These are phyloP conservation scores for Pecoramyces ruminantium DNA, from an alignment of 192 early-diverging fungal species.

Conservation along the genomic window DNA sequence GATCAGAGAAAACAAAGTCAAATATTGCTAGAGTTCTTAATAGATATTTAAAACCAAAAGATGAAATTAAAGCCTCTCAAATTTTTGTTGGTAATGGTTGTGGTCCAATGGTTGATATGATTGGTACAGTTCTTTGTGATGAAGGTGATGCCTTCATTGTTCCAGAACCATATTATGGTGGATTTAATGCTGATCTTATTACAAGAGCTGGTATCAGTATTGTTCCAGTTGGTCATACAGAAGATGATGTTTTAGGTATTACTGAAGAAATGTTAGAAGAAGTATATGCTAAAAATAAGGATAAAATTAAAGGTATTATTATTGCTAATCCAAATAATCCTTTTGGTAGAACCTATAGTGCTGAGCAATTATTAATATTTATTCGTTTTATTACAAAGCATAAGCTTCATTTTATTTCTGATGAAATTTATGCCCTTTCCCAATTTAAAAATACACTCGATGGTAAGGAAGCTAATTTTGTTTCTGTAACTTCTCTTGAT, in stretches of 20 bases:
- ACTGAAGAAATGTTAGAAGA: slow-evolving; percentile 23
- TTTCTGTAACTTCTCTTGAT: slow-evolving; percentile 34
- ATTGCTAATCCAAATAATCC: slow-evolving; percentile 64
- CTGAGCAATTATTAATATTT: slow-evolving; percentile 24
- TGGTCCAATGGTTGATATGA: slow-evolving; percentile 39
- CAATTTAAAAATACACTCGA: slow-evolving; percentile 16
- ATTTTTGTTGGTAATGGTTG: slow-evolving; percentile 51
- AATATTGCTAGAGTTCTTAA: slow-evolving; percentile 48
- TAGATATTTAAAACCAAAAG: slow-evolving; percentile 30
- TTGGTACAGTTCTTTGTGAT: slow-evolving; percentile 44
- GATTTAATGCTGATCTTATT: slow-evolving; percentile 21
- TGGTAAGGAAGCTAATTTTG: slow-evolving; percentile 22
- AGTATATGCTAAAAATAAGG: slow-evolving; percentile 18
- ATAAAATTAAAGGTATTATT: slow-evolving; percentile 32
- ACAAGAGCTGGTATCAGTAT: slow-evolving; percentile 22
- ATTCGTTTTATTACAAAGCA: slow-evolving; percentile 44
- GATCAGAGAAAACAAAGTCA: slow-evolving; percentile 29
- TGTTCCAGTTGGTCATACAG: slow-evolving; percentile 25
- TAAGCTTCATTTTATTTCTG: slow-evolving; percentile 46
- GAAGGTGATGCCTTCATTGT: slow-evolving; percentile 57
- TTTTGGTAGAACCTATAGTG: slow-evolving; percentile 32
- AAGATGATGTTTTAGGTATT: slow-evolving; percentile 13
- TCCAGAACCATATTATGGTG: slow-evolving; percentile 59
- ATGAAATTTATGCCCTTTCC: slow-evolving; percentile 69
- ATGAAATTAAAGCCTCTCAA: slow-evolving; percentile 21